These are phyloP conservation scores for Podospora appendiculata DNA, from an alignment of 495 filamentous ascomycete species.

Conservation along the genomic window DNA sequence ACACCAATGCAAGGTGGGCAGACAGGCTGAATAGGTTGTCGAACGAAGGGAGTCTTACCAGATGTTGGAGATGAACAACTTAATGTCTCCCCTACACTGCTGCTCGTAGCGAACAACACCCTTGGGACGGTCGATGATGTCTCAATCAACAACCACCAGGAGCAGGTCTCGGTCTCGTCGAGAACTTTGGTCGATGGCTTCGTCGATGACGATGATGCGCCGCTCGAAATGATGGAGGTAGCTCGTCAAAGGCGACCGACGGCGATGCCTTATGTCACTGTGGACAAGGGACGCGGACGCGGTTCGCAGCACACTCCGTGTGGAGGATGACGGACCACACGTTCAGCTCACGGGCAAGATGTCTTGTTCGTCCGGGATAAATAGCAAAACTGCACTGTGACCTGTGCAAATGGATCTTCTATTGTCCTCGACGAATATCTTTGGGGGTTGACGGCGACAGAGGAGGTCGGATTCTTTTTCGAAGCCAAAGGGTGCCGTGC, in stretches of 20 bases:
- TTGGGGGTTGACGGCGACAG: conserved; percentile 25
- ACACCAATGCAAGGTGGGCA: no score
- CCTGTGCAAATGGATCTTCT: conserved; percentile 29
- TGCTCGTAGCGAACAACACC: conserved; percentile 24
- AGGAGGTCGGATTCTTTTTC: conserved; percentile 21
- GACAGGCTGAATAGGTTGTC: not conserved
- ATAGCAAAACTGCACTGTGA: conserved; percentile 24
- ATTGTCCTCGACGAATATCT: conserved; percentile 24
- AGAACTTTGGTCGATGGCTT: no score
- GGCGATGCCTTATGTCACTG: conserved; percentile 4
- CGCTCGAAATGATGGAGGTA: not conserved
- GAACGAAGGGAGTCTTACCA: conserved; percentile 49
- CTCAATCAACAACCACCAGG: conserved; percentile 25
- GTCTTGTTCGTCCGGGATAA: conserved; percentile 11
- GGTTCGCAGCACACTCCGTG: conserved; percentile 2
- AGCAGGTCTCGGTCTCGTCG: no score
- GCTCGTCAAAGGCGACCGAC: conserved; percentile 5
- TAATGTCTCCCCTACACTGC: conserved; percentile 82
- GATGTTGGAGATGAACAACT: conserved; percentile 92
- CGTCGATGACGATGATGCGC: no score
- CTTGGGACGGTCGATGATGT: conserved; percentile 21
- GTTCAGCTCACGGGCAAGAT: conserved; percentile 22
- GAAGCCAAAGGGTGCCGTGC: conserved; percentile 15
- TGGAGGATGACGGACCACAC: conserved; percentile 6
- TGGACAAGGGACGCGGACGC: not conserved